phyloP scores from a whole-genome alignment of 371 early-diverging fungal species.

The Apophysomyces sp. region DNA sequence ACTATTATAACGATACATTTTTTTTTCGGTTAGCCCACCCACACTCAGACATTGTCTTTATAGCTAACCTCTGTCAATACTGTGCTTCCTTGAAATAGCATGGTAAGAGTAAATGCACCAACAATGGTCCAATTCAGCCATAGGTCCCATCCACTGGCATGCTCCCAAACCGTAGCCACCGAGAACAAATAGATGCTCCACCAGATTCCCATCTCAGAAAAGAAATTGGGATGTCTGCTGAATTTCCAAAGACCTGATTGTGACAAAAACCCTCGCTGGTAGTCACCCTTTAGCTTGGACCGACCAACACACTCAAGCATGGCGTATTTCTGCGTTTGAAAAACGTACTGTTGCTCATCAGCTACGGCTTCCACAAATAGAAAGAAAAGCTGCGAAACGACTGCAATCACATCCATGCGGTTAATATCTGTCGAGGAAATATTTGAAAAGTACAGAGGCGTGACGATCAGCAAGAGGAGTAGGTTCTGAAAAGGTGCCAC shows the following conservation, averaged over 20 bases:
- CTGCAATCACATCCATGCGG: slow-evolving; percentile 48
- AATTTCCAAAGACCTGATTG: slow-evolving; percentile 69
- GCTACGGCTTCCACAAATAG: slow-evolving; percentile 67
- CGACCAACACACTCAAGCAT: slow-evolving; percentile 28
- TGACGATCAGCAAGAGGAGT: slow-evolving; percentile 60
- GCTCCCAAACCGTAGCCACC: slow-evolving; percentile 35
- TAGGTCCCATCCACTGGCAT: neutral
- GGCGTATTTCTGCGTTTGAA: slow-evolving; percentile 68
- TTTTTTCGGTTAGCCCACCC: too few species aligned
- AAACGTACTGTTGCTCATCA: slow-evolving; percentile 84
- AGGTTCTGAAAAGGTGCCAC: slow-evolving; percentile 74
- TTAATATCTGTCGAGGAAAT: slow-evolving; percentile 15
- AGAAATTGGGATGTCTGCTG: slow-evolving; percentile 84
- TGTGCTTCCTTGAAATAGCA: slow-evolving; percentile 76
- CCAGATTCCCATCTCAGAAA: slow-evolving; percentile 75
- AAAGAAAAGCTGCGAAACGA: slow-evolving; percentile 41
- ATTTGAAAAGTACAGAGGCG: slow-evolving; percentile 61
- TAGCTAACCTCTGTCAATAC: slow-evolving; percentile 71
- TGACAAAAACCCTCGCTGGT: slow-evolving; percentile 69
- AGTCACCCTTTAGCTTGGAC: slow-evolving; percentile 36
- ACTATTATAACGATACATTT: slow-evolving; percentile 8
- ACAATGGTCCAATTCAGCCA: slow-evolving; percentile 56
- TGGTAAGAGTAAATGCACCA: slow-evolving; percentile 58
- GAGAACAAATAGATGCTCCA: slow-evolving; percentile 65
- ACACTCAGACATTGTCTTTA: neutral